These are phyloP conservation scores for Tritrichomonas foetus DNA, from an alignment of 208 protist species.

Conservation along the genomic window DNA sequence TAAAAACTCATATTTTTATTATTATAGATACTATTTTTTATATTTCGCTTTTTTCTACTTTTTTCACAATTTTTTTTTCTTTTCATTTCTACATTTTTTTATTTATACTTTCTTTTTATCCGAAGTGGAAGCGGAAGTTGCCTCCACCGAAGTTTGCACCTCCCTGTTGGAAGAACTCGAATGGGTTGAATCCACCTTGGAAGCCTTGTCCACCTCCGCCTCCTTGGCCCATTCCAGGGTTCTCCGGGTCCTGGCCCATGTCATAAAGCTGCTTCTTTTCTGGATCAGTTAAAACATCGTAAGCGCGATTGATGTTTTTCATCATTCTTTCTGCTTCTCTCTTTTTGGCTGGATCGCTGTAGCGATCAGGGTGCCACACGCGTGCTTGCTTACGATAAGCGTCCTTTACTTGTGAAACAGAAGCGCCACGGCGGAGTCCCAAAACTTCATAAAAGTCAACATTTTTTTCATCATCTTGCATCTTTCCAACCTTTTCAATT, in stretches of 20 bases:
- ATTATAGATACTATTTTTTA: too few relatives aligned
- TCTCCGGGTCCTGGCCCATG: not conserved
- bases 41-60: too few relatives aligned
- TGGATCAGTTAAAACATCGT: not conserved
- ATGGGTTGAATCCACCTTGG: too few relatives aligned
- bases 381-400: not conserved
- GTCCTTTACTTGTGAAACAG: not conserved
- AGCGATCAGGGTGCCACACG: not conserved
- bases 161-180: too few relatives aligned
- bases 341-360: conserved; percentile 1
- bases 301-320: not conserved
- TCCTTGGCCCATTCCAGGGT: not conserved
- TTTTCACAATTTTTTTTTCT: too few relatives aligned
- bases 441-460: not conserved
- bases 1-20: too few relatives aligned
- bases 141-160: too few relatives aligned
- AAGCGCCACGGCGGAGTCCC: not conserved
- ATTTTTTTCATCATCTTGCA: conserved; percentile 21
- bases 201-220: too few relatives aligned
- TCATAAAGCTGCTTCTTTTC: conserved; percentile 1
- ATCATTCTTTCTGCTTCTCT: conserved; percentile 25
- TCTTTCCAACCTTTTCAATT: not conserved
- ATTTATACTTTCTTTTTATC: too few relatives aligned
- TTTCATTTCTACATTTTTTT: too few relatives aligned
- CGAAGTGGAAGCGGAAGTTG: too few relatives aligned